A percentile compares a stretch with the other conserved stretches of the same genome.
These are phyloP conservation scores for Colletotrichum filicis DNA, from an alignment of 2,329 filamentous ascomycete species.

Conservation along the genomic window DNA sequence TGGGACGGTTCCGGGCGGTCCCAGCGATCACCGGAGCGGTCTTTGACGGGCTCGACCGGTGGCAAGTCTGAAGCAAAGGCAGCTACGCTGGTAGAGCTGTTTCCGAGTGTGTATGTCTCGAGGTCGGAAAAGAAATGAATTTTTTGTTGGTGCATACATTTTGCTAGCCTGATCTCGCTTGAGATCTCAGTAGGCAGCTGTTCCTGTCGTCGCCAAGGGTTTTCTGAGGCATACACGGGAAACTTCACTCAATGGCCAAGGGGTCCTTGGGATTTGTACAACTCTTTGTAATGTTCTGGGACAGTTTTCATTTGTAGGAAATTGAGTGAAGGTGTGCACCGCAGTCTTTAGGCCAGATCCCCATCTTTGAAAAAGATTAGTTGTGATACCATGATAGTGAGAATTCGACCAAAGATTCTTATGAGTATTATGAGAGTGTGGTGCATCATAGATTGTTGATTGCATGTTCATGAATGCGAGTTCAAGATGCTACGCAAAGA, in stretches of 20 bases:
- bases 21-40: neutral
- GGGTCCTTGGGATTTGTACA: neutral
- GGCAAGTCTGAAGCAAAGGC: neutral
- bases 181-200: slow-evolving; percentile 2
- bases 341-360: neutral
- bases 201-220: neutral
- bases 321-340: slow-evolving; percentile 4
- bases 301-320: neutral
- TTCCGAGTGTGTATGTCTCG: slow-evolving; percentile 4
- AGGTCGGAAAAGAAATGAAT: neutral
- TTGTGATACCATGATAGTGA: slow-evolving; percentile 20
- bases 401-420: neutral
- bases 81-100: slow-evolving; percentile 29
- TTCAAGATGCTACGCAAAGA: neutral
- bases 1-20: neutral
- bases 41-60: neutral
- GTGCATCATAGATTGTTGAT: too few relatives aligned
- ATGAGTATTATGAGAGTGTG: neutral
- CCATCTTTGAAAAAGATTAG: neutral
- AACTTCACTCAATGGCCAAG: neutral
- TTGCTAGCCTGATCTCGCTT: slow-evolving; percentile 6
- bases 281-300: slow-evolving; percentile 3
- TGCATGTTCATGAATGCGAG: neutral
- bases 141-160: neutral
- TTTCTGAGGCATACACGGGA: neutral